Evolutionary conservation across 2,329 filamentous ascomycete genomes (phyloP).

Genomic region (Alternaria metachromatica): DNA sequence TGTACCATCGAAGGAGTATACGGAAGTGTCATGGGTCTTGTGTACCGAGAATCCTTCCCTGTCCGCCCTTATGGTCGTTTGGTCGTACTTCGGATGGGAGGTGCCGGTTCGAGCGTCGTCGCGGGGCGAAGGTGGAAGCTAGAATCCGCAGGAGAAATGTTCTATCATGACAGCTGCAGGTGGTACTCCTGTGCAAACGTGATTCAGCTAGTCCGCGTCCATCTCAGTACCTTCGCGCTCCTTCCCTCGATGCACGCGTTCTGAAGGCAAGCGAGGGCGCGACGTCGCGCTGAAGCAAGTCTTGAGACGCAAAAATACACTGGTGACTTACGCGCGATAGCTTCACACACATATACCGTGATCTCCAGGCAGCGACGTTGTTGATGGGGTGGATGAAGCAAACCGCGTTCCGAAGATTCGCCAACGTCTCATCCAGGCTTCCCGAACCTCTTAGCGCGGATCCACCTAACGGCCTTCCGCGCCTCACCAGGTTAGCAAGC

Average conservation of each 20-base stretch:
- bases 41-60: not conserved
- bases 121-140: not conserved
- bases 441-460: conserved; percentile 17
- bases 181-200: not conserved
- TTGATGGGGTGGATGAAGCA: conserved; percentile 31
- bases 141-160: not conserved
- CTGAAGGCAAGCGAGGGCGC: conserved; percentile 1
- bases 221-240: not conserved
- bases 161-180: not conserved
- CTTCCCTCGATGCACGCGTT: not conserved
- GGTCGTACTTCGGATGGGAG: not conserved
- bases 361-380: conserved; percentile 14
- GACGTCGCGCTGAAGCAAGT: conserved; percentile 9
- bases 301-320: not conserved
- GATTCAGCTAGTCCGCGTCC: not conserved
- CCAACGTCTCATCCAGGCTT: conserved; percentile 26
- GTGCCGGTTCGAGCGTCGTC: not conserved
- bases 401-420: conserved; percentile 39
- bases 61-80: not conserved
- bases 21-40: not conserved
- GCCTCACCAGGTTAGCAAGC: conserved; percentile 10
- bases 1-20: not conserved
- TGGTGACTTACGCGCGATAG: not conserved
- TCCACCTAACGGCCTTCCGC: not conserved
- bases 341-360: conserved; percentile 8